Evolutionary conservation across 2,329 filamentous ascomycete species (phyloP).

Genomic region (Xylariomycetidae sp.): DNA sequence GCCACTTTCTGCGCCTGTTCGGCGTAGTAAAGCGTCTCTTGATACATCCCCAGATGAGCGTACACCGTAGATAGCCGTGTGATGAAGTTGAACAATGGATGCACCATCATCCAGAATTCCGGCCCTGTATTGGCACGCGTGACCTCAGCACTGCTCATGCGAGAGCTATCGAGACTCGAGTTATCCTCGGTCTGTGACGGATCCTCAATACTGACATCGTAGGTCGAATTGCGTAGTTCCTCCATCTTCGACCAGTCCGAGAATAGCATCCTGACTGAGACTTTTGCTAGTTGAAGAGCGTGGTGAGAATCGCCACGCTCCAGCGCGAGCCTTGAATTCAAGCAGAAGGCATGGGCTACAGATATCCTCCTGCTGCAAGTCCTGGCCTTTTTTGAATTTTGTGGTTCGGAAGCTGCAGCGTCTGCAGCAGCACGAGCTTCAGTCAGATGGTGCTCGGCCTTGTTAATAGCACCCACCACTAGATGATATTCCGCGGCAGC

Average conservation of each 20-base stretch:
- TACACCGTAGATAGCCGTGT: constrained; percentile 73
- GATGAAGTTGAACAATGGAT: constrained; percentile 66
- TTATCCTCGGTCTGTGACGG: constrained; percentile 22
- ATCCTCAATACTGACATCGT: constrained; percentile 15
- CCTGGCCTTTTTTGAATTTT: constrained; percentile 29
- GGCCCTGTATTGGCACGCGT: constrained; percentile 45
- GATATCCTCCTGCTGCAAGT: constrained; percentile 45
- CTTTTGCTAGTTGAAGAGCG: constrained; percentile 53
- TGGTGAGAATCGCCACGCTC: constrained; percentile 55
- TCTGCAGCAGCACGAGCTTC: constrained; percentile 36
- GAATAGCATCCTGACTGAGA: constrained; percentile 51
- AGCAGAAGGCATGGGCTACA: constrained; percentile 55
- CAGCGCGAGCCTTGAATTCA: constrained; percentile 63
- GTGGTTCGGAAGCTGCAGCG: constrained; percentile 16
- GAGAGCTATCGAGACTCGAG: constrained; percentile 23
- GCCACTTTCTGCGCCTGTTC: constrained; percentile 80
- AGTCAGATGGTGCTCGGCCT: constrained; percentile 44
- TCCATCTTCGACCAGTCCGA: constrained; percentile 53
- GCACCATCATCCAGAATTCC: constrained; percentile 75
- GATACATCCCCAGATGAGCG: constrained; percentile 77
- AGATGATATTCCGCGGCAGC: constrained; percentile 71
- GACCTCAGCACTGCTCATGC: constrained; percentile 16
- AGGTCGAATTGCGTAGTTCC: constrained; percentile 20
- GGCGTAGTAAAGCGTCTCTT: constrained; percentile 83
- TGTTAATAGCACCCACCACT: constrained; percentile 59